Evolutionary conservation across 257 asterid genomes (phyloP).

Genomic region (Osmanthus fragrans): DNA sequence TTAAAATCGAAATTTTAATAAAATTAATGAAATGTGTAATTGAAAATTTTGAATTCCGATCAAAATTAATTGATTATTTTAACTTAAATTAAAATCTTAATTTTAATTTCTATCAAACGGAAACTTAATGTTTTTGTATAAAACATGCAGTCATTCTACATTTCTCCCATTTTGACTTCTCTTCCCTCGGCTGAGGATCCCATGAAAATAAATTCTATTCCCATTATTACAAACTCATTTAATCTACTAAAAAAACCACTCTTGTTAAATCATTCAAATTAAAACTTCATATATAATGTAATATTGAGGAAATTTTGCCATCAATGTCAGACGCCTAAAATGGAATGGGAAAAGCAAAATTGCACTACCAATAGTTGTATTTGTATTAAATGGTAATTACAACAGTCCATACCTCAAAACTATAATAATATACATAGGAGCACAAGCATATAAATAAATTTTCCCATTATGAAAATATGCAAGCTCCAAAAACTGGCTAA

Average conservation of each 20-base stretch:
- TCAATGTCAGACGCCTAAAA: neutral
- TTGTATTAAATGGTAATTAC: neutral
- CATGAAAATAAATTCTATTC: too few species aligned
- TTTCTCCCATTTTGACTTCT: neutral
- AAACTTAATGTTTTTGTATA: too few species aligned
- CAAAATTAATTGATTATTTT: too few species aligned
- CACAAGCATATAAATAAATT: conserved; percentile 6
- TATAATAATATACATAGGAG: neutral
- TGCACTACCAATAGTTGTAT: neutral
- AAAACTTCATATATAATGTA: neutral
- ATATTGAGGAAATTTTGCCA: neutral
- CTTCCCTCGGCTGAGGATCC: neutral
- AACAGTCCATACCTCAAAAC: neutral
- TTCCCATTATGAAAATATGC: conserved; percentile 10
- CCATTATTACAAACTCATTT: neutral
- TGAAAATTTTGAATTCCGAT: too few species aligned
- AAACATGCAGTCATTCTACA: too few species aligned
- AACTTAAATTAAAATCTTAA: too few species aligned
- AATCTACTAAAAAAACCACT: neutral
- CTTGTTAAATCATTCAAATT: too few species aligned
- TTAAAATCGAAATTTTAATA: too few species aligned
- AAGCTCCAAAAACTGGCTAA: conserved; percentile 29
- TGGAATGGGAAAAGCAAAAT: neutral
- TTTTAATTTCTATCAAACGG: too few species aligned
- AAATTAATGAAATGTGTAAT: too few species aligned